Evolutionary conservation across 768 basidiomycete genomes (phyloP), one percentile per base, ranked within the genome.

Genomic region (Boletus fagicola): DNA sequence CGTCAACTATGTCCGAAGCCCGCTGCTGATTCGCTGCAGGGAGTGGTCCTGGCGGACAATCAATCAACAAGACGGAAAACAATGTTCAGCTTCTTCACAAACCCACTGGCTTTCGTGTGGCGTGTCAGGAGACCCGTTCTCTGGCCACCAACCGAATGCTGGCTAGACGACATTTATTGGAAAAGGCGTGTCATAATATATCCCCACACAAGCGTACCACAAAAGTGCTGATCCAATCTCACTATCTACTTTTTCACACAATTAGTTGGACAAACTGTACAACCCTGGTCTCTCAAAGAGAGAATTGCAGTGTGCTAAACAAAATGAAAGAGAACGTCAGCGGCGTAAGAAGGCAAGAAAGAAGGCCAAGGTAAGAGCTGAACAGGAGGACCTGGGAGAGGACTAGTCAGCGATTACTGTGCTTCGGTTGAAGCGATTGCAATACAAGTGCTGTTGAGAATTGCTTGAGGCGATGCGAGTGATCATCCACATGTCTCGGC

Each of bases 1-100:
- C 22, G 12, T 47, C 30, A 48, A 12, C 24, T 22, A 38, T 36
- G 8, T 47, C 38, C 39, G 15, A 33, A 52, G 44, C 50, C 22
- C 26, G 53, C 56, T 51, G 20, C n/a, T 62, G 30, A 68, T 55
- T 49, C 33, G 11, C 2, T 48, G 28, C 66, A 94, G 92, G 92
- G 45, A 87, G 90, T 67, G 94, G 93, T 18, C 93, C 94, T 59
- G 94, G 94, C 30, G 94, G 94, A n/a, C 94, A 98, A 78, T 94
- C 92, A 28, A 87, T 96, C 69, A 96, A 98, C 78, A 98, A 97
- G 77, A 93, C 92, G 58, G 83, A 88, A 77, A 86, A 94, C 73
- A 90, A 92, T 67, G 94, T 96, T 28, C 92, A 94, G 68, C 78
- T 98, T 30, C 75, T 92, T 40, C 94, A 98, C 70, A 88, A 85